Conservation (phyloP, 352 stramenopile genomes). For the Globisporangium camurandrum region DNA sequence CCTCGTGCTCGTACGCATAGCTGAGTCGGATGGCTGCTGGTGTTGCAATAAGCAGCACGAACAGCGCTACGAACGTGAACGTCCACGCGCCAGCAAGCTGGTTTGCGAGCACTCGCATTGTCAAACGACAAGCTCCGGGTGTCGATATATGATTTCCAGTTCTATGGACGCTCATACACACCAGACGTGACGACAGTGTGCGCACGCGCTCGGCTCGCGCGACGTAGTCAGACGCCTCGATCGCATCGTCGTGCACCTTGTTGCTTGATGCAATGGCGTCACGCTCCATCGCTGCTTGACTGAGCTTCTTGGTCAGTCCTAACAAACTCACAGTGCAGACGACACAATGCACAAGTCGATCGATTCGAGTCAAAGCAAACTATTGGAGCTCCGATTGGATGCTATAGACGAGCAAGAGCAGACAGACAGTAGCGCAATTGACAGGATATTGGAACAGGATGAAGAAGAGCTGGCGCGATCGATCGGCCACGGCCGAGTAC, state of each 20-base stretch:
- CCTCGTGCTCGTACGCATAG: constrained; percentile 23
- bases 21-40: constrained; percentile 36
- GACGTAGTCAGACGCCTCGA: not conserved
- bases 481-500: constrained; percentile 46
- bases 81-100: constrained; percentile 27
- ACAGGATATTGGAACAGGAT: constrained; percentile 68
- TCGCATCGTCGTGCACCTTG: not conserved
- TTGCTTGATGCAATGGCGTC: not conserved
- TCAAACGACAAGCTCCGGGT: not conserved
- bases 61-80: constrained; percentile 20
- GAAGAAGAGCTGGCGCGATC: constrained; percentile 53
- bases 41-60: constrained; percentile 33
- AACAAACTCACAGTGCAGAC: constrained; percentile 39
- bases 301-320: constrained; percentile 39
- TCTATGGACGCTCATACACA: too few species aligned
- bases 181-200: constrained; percentile 18
- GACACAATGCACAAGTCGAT: not conserved
- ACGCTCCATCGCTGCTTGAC: constrained; percentile 7
- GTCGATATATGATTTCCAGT: too few species aligned
- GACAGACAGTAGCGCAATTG: not conserved
- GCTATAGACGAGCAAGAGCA: not conserved
- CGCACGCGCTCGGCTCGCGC: not conserved
- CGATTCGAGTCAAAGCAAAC: not conserved
- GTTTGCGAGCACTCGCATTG: not conserved
- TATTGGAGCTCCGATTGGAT: too few species aligned